These are phyloP conservation scores for Toxicodendron radicans DNA, from an alignment of 345 rosid species.

Conservation along the genomic window DNA sequence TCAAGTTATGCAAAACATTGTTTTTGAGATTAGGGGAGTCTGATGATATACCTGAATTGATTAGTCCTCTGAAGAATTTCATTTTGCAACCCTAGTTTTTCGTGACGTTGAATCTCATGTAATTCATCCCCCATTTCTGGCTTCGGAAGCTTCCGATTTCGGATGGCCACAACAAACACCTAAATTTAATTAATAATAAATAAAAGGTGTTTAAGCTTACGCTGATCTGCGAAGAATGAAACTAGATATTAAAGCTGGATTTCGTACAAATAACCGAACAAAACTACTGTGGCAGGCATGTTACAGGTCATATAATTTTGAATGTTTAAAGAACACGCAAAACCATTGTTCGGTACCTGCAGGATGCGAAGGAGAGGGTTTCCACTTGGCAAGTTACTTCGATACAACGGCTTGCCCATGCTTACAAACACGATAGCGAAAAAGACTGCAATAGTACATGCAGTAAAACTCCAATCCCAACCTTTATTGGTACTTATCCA, in stretches of 20 bases:
- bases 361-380: slow-evolving; percentile 47
- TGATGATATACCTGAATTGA: slow-evolving; percentile 48
- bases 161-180: slow-evolving; percentile 49
- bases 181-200: slow-evolving; percentile 12
- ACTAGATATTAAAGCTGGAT: neutral
- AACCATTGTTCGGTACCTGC: slow-evolving; percentile 32
- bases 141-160: slow-evolving; percentile 38
- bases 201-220: neutral
- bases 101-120: slow-evolving; percentile 42
- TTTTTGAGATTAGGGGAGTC: no score
- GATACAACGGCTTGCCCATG: slow-evolving; percentile 57
- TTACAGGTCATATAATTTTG: neutral
- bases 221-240: no score
- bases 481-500: slow-evolving; percentile 54
- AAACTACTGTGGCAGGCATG: neutral
- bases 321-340: neutral
- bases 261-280: neutral
- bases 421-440: slow-evolving; percentile 28
- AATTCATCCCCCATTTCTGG: slow-evolving; percentile 47
- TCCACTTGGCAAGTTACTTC: slow-evolving; percentile 43
- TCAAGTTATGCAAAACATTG: neutral
- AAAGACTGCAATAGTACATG: slow-evolving; percentile 34
- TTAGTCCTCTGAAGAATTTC: slow-evolving; percentile 47
- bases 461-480: slow-evolving; percentile 56
- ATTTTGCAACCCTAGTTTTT: slow-evolving; percentile 29